Evolutionary conservation across 1,284 basidiomycete genomes (phyloP), one percentile per base, ranked within the genome.

Genomic region (Pisolithus thermaeus): DNA sequence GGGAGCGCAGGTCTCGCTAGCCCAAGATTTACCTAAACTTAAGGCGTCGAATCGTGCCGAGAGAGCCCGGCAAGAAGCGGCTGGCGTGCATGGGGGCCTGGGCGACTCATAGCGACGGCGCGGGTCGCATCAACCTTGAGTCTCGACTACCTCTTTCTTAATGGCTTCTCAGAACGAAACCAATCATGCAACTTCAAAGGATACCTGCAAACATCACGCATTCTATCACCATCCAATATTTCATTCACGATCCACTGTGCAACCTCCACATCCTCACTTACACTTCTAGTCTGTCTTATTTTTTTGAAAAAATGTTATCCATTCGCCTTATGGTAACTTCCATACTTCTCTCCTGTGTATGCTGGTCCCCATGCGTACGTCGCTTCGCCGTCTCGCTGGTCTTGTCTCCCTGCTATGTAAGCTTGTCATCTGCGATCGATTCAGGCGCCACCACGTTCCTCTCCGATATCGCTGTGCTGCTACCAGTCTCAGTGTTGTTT

Each of bases 1-100:
- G 59, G 72, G 71, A 49, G 65, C 71, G 0, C 73, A 74, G 46
- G 81, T 86, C 6, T 71, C 76, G 20, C 69, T 86, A 22, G 56
- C 62, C 12, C 71, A 70, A 1, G 80, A 84, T 60, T 68, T 87
- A 3, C 72, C 75, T 7, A 69, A 67, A 38, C 57, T 87, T 27
- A 85, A 82, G 61, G 75, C 73, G 2, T 68, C 76, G 37, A 77
- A 78, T 56, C 74, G 70, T 4, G 65, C 65, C n/a, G 67, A 69
- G 36, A 61, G 61, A 38, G 70, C 67, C 41, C 59, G 61, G 46
- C 56, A 66, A 46, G 69, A 65, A 3, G 56, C 56, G 14, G 44
- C 56, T 5, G 62, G 58, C 14, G 56, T 53, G 14, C 54, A 59
- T 6, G 54, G 49, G 16, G 59, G 56, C 3, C 51, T 28, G n/a